A percentile compares a stretch with the other conserved stretches of the same genome.
phyloP scores from a whole-genome alignment of 192 early-diverging fungal species.

The Spinellus fusiger region DNA sequence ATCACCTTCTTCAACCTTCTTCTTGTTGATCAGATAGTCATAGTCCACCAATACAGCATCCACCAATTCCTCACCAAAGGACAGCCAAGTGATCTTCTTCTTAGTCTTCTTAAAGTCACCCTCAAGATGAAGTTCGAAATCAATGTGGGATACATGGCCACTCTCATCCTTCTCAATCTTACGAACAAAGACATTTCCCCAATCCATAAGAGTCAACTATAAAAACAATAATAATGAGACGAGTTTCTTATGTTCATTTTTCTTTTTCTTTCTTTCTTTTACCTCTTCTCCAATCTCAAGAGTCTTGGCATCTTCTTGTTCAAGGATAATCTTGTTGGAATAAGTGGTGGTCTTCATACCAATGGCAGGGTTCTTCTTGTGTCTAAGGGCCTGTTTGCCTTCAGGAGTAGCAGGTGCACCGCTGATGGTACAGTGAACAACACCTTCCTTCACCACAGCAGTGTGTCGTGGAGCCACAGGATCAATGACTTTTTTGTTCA shows the following conservation, averaged over 20 bases:
- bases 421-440: conserved; percentile 65
- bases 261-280: neutral
- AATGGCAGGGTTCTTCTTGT: conserved; percentile 96
- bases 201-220: conserved; percentile 94
- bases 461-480: conserved; percentile 90
- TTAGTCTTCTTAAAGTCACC: conserved; percentile 98
- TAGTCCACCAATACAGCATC: conserved; percentile 78
- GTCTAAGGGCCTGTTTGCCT: conserved; percentile 68
- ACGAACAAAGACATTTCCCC: conserved; percentile 95
- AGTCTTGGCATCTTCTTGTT: conserved; percentile 79
- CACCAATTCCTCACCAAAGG: conserved; percentile 47
- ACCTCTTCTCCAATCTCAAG: conserved; percentile 85
- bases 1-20: conserved; percentile 93
- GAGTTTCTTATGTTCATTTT: neutral
- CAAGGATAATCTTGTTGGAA: conserved; percentile 72
- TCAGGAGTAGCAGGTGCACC: conserved; percentile 48
- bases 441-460: conserved; percentile 60
- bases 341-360: conserved; percentile 84
- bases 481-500: conserved; percentile 96
- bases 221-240: neutral
- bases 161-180: conserved; percentile 56
- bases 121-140: conserved; percentile 76
- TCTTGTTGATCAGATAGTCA: conserved; percentile 98
- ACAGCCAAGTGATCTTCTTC: conserved; percentile 98
- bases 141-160: conserved; percentile 51